Percentiles rank a stretch among this genome's conserved stretches.
phyloP scores from a whole-genome alignment of 2,329 filamentous ascomycete species.

The Paraphaeosphaeria sporulosa region DNA sequence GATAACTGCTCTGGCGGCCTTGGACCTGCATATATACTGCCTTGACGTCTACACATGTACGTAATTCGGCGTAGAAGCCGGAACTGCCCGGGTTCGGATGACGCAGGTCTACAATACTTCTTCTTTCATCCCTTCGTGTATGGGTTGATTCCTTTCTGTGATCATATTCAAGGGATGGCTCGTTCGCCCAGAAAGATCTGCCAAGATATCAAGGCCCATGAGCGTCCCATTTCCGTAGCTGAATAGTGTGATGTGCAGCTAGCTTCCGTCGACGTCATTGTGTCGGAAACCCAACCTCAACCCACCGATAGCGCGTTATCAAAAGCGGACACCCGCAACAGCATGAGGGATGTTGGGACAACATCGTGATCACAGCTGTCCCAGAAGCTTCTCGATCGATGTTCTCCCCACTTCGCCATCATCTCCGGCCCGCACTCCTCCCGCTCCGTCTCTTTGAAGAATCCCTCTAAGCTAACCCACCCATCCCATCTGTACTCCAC shows the following conservation, averaged over 20 bases:
- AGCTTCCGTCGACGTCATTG: conserved; percentile 2
- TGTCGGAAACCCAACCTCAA: background rate
- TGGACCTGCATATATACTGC: background rate
- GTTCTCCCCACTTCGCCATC: conserved; percentile 8
- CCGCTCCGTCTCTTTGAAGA: conserved; percentile 6
- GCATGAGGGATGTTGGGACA: background rate
- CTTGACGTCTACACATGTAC: background rate
- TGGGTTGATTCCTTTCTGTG: background rate
- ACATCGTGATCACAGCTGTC: background rate
- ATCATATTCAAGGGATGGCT: background rate
- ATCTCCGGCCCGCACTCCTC: no score
- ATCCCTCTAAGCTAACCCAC: conserved; percentile 8
- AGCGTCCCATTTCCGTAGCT: background rate
- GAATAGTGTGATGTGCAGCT: background rate
- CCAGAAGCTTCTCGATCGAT: background rate
- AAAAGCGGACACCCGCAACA: background rate
- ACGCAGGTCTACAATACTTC: background rate
- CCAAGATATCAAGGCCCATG: background rate
- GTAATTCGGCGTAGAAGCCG: background rate
- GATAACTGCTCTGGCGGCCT: background rate
- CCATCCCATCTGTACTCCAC: conserved; percentile 6
- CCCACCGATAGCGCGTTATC: background rate
- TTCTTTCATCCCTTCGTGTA: background rate
- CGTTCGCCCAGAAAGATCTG: background rate
- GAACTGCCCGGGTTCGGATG: background rate